Evolutionary conservation across 2,329 filamentous ascomycete genomes (phyloP), one percentile per base, ranked within the genome.

Genomic region (Periconia digitata): DNA sequence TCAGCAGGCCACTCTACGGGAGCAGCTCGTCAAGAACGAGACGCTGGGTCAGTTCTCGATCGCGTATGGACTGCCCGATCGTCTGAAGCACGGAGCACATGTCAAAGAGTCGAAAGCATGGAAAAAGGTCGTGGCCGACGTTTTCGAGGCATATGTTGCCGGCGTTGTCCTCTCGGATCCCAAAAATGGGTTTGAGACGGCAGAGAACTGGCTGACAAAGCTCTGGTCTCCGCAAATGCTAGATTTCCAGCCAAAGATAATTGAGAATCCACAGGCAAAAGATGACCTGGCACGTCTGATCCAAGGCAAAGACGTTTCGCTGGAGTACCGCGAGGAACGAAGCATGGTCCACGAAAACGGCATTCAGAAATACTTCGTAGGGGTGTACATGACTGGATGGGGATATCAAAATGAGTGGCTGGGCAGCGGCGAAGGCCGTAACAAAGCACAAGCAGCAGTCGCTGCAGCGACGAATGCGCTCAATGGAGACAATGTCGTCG

Each of bases 71-170:
- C 81, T 96, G 56, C 81, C 89, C 41, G 76, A 81, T 58, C 81
- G 79, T 24, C 80, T 88, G 7, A 77, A 76, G 22, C 74, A 86
- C 80, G 64, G 61, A 5, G 63, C 64, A 13, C 46, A 69, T 40
- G 60, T 72, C 44, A 50, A 54, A 10, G 60, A 62, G 37, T 60
- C 50, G 18, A 69, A 60, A 60, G 64, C 24, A 44, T 73, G 44
- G 63, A 80, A 76, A 13, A 96, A 96, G 70, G 84, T 90, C 8
- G 78, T 88, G 47, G 92, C 86, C 8, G 92, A 97, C 65, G 80
- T 96, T 16, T 95, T 96, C 60, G 92, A 97, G 69, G 88, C 92
- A 0, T 96, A 95, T 59, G 83, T 95, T 15, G 92, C 88, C 8
- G 92, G 87, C 3, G 73, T 92, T 6, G 80, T 95, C 27, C 74